Evolutionary conservation across 495 filamentous ascomycete species (phyloP).

Genomic region (Podospora pseudopauciseta): DNA sequence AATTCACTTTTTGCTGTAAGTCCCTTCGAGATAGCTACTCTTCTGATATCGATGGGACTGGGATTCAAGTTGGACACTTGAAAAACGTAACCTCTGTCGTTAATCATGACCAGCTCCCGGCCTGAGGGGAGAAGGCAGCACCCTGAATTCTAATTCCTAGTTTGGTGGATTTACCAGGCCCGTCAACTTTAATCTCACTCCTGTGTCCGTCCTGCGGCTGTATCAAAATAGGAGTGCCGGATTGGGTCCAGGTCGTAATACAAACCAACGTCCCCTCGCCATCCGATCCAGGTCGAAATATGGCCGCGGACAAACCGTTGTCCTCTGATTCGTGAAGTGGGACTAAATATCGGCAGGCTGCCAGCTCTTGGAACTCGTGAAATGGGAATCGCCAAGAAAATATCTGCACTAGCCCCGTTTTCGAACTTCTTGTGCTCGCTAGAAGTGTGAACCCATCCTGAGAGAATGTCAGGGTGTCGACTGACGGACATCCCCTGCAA

Average conservation of each 20-base stretch:
- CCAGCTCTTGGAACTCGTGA: conserved; percentile 30
- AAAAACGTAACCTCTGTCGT: conserved; percentile 38
- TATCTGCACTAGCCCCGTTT: conserved; percentile 33
- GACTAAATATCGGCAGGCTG: conserved; percentile 33
- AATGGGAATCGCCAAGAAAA: conserved; percentile 37
- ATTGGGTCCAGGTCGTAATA: conserved; percentile 40
- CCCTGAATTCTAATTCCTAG: conserved; percentile 35
- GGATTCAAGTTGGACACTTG: conserved; percentile 35
- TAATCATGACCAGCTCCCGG: conserved; percentile 34
- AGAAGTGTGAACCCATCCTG: conserved; percentile 35
- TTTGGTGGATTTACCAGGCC: conserved; percentile 21
- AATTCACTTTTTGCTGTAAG: conserved; percentile 32
- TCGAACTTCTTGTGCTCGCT: conserved; percentile 31
- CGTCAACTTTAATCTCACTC: conserved; percentile 31
- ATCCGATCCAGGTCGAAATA: conserved; percentile 26
- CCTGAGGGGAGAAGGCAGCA: conserved; percentile 35
- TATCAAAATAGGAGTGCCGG: conserved; percentile 34
- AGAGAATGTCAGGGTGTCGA: conserved; percentile 38
- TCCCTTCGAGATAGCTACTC: conserved; percentile 30
- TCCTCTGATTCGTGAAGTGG: conserved; percentile 38
- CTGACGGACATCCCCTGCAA: conserved; percentile 31
- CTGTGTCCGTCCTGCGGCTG: conserved; percentile 35
- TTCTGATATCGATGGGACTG: conserved; percentile 30
- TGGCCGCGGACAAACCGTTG: conserved; percentile 33
- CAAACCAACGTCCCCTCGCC: conserved; percentile 34